Conservation (phyloP, 768 basidiomycete species). For the Leccinum subgranulosum region DNA sequence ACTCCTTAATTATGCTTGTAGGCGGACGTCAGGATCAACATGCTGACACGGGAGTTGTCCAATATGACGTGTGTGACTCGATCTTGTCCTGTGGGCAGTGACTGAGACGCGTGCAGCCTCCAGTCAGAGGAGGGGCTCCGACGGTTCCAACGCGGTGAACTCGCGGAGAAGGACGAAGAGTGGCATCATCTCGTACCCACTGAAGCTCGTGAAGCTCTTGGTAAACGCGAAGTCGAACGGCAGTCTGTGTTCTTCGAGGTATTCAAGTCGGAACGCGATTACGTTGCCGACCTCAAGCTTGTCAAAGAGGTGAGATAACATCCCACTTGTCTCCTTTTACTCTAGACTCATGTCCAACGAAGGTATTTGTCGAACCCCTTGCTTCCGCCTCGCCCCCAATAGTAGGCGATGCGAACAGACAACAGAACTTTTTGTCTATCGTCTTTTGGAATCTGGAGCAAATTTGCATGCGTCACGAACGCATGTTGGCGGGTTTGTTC, state of each 20-base stretch:
- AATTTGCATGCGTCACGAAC: slow-evolving; percentile 64
- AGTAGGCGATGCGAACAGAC: slow-evolving; percentile 46
- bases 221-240: slow-evolving; percentile 75
- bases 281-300: slow-evolving; percentile 75
- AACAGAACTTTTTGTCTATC: slow-evolving; percentile 67
- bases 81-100: neutral
- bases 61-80: slow-evolving; percentile 38
- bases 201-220: slow-evolving; percentile 67
- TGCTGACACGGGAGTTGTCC: slow-evolving; percentile 34
- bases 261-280: slow-evolving; percentile 86
- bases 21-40: slow-evolving; percentile 24
- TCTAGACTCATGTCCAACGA: slow-evolving; percentile 2
- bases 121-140: slow-evolving; percentile 60
- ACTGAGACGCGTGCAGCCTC: slow-evolving; percentile 39
- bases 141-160: slow-evolving; percentile 64
- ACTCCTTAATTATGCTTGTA: slow-evolving; percentile 16
- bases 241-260: slow-evolving; percentile 89
- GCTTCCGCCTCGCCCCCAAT: slow-evolving; percentile 60
- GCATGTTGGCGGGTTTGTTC: slow-evolving; percentile 71
- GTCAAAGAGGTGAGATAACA: slow-evolving; percentile 55
- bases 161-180: slow-evolving; percentile 68
- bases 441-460: slow-evolving; percentile 83
- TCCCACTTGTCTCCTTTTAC: neutral
- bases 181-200: slow-evolving; percentile 80
- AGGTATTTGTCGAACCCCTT: slow-evolving; percentile 77